Base-by-base conservation (phyloP, 2,329 filamentous ascomycete species). In the Apiospora pterosperma region DNA sequence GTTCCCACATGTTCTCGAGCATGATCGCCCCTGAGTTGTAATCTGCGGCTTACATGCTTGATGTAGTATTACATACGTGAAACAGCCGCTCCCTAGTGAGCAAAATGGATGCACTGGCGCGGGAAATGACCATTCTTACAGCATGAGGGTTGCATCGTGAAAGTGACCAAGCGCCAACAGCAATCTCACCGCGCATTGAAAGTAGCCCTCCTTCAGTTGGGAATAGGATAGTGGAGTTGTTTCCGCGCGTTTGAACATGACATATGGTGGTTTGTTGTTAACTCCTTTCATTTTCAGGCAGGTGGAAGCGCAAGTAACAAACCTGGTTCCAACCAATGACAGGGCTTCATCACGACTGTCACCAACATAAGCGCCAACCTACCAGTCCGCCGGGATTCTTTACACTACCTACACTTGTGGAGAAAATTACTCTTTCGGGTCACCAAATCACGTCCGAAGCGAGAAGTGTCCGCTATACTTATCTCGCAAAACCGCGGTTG, bases 301-400 rank as follows among this genome's bases (percentile, higher is more conserved):
- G 48, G 21, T 55, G 31, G 48, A 55, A 55, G 48, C 48, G 28
- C 48, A 34, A 55, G 48, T 55, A 34, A 55, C 16, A 21, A 34
- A 34, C 28, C 28, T 11, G 48, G 48, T 34, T 55, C 1, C 48
- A 34, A 28, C 48, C 48, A 55, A 55, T 55, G 48, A 21, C 48
- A 55, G 48, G 25, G 14, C 25, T n/a, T n/a, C 25, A 52, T 52
- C 44, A 52, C 48, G 7, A 31, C 16, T 28, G 28, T 55, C 48
- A 55, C 48, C 48, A 55, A 31, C 48, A 55, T 55, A 55, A 55
- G 48, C 48, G 48, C 48, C 48, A 34, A 55, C 28, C 48, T 55
- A 55, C 48, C 48, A 55, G 48, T 34, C 28, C 8, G 48, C 28
- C 19, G 48, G 48, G 48, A 55, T 28, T 3, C n/a, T 55, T 55